A percentile compares a stretch with the other conserved stretches of the same genome.
Conservation (phyloP, 2,329 filamentous ascomycete species). For the Hypoxylon sp. region DNA sequence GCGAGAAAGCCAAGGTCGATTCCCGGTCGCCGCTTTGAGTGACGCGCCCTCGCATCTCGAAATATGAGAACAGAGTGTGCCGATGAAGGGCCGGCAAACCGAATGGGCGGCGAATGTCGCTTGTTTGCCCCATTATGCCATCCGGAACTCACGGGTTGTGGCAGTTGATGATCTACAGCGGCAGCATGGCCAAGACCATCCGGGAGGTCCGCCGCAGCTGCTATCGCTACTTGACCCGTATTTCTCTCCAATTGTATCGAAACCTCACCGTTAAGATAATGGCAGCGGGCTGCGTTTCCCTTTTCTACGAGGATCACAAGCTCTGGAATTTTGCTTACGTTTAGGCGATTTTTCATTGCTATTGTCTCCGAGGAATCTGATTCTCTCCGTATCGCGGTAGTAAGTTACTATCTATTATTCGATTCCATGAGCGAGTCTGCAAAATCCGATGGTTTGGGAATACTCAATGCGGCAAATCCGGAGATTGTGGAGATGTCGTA, state of each 20-base stretch:
- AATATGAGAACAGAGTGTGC: slow-evolving; percentile 10
- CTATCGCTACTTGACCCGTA: neutral
- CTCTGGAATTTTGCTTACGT: slow-evolving; percentile 25
- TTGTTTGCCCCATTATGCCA: neutral
- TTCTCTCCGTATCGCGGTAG: slow-evolving; percentile 28
- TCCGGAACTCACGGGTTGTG: neutral
- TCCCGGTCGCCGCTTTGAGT: slow-evolving; percentile 29
- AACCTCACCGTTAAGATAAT: slow-evolving; percentile 3
- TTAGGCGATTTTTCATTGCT: slow-evolving; percentile 23
- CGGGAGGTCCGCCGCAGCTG: neutral
- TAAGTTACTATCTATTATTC: neutral
- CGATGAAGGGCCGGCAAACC: slow-evolving; percentile 29
- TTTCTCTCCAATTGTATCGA: slow-evolving; percentile 1
- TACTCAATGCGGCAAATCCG: slow-evolving; percentile 31
- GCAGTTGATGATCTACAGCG: neutral
- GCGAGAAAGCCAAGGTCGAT: slow-evolving; percentile 21
- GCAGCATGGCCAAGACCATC: neutral
- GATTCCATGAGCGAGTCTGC: slow-evolving; percentile 9
- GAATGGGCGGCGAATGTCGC: slow-evolving; percentile 2
- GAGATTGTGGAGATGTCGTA: slow-evolving; percentile 12
- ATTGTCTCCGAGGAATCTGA: slow-evolving; percentile 26
- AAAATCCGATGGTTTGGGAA: slow-evolving; percentile 23
- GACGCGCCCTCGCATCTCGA: slow-evolving; percentile 28
- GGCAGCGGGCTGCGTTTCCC: slow-evolving; percentile 30
- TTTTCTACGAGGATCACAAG: slow-evolving; percentile 27